Conservation (phyloP, 1,284 basidiomycete species). For the Papiliotrema fonsecae region DNA sequence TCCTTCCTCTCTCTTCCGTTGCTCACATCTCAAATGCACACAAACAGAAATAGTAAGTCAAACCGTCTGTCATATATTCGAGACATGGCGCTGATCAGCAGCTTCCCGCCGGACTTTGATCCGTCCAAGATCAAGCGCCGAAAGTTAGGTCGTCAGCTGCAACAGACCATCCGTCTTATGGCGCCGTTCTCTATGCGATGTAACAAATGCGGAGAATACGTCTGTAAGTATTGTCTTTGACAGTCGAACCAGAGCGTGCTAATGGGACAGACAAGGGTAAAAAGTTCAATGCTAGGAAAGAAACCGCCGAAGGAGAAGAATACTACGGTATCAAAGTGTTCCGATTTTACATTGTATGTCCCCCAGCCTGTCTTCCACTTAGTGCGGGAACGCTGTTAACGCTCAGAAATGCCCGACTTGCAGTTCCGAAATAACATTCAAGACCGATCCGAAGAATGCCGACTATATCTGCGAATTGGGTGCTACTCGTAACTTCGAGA, state of each 20-base stretch:
- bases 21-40: not conserved
- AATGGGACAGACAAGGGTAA: slow-evolving; percentile 65
- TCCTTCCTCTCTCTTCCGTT: not conserved
- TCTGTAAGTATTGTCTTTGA: slow-evolving; percentile 57
- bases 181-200: slow-evolving; percentile 98
- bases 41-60: slow-evolving; percentile 23
- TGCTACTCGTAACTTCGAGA: slow-evolving; percentile 87
- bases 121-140: slow-evolving; percentile 90
- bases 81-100: not conserved
- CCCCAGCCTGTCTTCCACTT: slow-evolving; percentile 45
- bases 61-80: not conserved
- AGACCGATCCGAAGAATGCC: slow-evolving; percentile 97
- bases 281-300: slow-evolving; percentile 99
- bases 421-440: slow-evolving; percentile 98
- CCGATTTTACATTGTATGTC: slow-evolving; percentile 56
- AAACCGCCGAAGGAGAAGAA: slow-evolving; percentile 93
- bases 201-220: slow-evolving; percentile 94
- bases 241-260: not conserved
- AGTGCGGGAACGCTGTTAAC: not conserved
- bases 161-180: slow-evolving; percentile 97
- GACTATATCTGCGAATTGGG: slow-evolving; percentile 90
- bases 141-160: slow-evolving; percentile 78
- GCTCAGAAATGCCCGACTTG: slow-evolving; percentile 67
- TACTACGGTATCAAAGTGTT: slow-evolving; percentile 89
- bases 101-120: slow-evolving; percentile 77